A percentile compares a stretch with the other conserved stretches of the same genome.
These are phyloP conservation scores for Hypoxylon rubiginosum DNA, from an alignment of 2,329 filamentous ascomycete genomes.

Conservation along the genomic window DNA sequence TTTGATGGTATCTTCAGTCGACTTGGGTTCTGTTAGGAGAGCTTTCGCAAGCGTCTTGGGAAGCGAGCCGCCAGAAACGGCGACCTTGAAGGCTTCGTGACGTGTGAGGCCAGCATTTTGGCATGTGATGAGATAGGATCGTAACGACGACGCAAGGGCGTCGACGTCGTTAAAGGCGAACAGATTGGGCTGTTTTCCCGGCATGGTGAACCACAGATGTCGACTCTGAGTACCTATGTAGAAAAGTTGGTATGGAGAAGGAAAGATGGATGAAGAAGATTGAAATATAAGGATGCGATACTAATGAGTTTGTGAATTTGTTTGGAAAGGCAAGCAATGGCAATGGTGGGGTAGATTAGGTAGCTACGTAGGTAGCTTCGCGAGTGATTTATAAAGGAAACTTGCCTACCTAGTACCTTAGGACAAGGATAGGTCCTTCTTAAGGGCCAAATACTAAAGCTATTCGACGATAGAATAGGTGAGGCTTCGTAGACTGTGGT, in stretches of 20 bases:
- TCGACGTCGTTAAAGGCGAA: constrained; percentile 81
- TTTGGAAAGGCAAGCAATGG: constrained; percentile 30
- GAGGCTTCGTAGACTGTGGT: constrained; percentile 4
- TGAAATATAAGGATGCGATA: not conserved
- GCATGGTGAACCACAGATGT: constrained; percentile 55
- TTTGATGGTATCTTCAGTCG: constrained; percentile 72
- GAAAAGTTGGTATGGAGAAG: constrained; percentile 9
- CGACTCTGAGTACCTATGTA: constrained; percentile 11
- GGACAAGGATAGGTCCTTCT: constrained; percentile 6
- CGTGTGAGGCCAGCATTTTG: constrained; percentile 85
- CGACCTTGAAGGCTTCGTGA: constrained; percentile 89
- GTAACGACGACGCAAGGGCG: constrained; percentile 81
- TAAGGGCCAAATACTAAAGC: constrained; percentile 5
- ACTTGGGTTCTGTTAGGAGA: constrained; percentile 71
- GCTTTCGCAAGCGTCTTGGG: constrained; percentile 89
- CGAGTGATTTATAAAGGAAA: constrained; percentile 37
- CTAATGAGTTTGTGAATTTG: constrained; percentile 22
- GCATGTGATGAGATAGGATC: constrained; percentile 83
- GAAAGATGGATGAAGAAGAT: constrained; percentile 4
- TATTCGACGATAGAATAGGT: constrained; percentile 4
- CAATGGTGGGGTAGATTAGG: constrained; percentile 28
- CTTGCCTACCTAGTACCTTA: not conserved
- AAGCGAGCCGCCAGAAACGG: constrained; percentile 92
- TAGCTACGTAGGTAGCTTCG: constrained; percentile 23
- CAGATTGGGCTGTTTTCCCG: constrained; percentile 75